A percentile compares a stretch with the other conserved stretches of the same genome.
Conservation (phyloP, 208 protist genomes). For the Wallacemonas sp. region DNA sequence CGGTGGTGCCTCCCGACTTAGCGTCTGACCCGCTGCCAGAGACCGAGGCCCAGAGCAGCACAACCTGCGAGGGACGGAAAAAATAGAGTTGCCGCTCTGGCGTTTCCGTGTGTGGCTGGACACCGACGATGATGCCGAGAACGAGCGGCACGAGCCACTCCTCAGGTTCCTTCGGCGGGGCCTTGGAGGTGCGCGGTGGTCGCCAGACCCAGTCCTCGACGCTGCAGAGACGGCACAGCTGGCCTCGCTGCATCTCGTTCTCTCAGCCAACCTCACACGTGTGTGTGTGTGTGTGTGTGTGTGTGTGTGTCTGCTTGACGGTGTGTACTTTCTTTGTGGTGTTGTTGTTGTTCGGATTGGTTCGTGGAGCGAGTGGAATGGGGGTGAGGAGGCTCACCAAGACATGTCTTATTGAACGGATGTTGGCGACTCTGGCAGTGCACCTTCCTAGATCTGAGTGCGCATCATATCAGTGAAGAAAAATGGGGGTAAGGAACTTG, state of each 20-base stretch:
- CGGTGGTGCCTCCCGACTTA: neutral
- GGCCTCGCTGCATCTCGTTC: slow-evolving; percentile 35
- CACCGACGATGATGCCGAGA: slow-evolving; percentile 39
- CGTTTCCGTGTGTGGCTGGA: slow-evolving; percentile 54
- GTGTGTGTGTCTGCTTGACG: too few relatives aligned
- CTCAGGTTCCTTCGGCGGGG: neutral
- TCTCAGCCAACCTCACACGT: neutral
- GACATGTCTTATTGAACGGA: too few relatives aligned
- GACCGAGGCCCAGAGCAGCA: slow-evolving; percentile 20
- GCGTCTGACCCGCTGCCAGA: too few relatives aligned
- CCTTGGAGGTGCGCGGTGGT: slow-evolving; percentile 9
- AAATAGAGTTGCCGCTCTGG: slow-evolving; percentile 46
- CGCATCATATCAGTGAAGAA: too few relatives aligned
- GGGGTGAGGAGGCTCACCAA: too few relatives aligned
- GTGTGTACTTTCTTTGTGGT: too few relatives aligned
- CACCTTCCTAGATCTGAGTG: too few relatives aligned
- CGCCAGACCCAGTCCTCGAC: slow-evolving; percentile 2
- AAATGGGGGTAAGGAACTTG: too few relatives aligned
- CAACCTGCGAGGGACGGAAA: slow-evolving; percentile 47
- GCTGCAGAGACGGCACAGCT: slow-evolving; percentile 37
- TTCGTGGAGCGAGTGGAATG: too few relatives aligned
- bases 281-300: too few relatives aligned
- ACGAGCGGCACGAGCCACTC: slow-evolving; percentile 14
- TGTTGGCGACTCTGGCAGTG: too few relatives aligned
- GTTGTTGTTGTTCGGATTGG: too few relatives aligned